Conservation (phyloP, 306 rosid genomes). For the Heteromeles arbutifolia region DNA sequence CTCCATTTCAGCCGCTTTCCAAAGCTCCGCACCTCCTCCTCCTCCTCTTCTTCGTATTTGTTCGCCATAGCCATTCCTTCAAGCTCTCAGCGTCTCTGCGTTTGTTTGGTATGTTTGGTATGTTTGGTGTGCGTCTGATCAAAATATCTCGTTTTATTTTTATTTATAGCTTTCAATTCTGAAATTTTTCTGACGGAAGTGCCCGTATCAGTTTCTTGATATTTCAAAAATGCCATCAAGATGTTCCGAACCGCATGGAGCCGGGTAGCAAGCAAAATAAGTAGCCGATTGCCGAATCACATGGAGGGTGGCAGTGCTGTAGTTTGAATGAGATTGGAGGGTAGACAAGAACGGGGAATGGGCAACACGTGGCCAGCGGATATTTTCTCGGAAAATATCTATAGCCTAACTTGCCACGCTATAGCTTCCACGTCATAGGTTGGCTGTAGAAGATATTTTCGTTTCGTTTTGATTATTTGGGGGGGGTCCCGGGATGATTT, state of each 20-base stretch:
- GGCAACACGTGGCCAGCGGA: conserved; percentile 10
- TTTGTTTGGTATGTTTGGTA: neutral
- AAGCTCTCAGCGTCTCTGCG: neutral
- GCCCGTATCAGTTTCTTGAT: neutral
- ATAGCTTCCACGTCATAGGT: conserved; percentile 11
- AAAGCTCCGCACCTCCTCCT: conserved; percentile 32
- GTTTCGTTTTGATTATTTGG: neutral
- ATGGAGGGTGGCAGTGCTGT: conserved; percentile 11
- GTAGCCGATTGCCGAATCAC: too few species aligned
- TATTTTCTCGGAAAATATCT: conserved; percentile 33
- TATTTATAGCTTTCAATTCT: neutral
- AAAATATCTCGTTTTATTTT: neutral
- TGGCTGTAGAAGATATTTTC: conserved; percentile 13
- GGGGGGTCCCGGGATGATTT: neutral
- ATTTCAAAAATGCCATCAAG: neutral
- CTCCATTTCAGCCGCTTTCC: conserved; percentile 70
- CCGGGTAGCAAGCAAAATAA: too few species aligned
- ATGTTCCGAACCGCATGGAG: too few species aligned
- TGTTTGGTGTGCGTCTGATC: neutral
- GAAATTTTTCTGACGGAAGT: neutral
- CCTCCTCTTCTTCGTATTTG: conserved; percentile 24
- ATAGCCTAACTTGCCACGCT: neutral
- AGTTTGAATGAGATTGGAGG: neutral
- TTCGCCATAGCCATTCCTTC: conserved; percentile 55
- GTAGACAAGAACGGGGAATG: neutral